Evolutionary conservation across 2,329 filamentous ascomycete genomes (phyloP), one percentile per base, ranked within the genome.

Genomic region (Fusarium poae): DNA sequence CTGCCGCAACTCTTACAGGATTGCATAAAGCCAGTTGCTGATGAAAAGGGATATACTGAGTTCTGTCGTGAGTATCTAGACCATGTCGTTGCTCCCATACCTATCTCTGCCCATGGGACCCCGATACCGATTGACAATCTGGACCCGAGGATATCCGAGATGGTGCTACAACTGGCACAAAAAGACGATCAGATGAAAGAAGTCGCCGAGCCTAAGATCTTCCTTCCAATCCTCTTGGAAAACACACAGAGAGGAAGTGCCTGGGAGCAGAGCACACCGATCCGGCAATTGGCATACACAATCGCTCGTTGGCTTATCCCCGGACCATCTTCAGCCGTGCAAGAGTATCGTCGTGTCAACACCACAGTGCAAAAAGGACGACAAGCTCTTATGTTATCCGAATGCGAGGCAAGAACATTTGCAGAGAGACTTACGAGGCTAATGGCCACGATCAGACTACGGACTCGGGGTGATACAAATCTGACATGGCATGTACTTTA

Each of bases 161-260:
- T 82, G 9, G 51, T 80, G 13, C 51, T 82, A 2, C 78, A 81
- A 49, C 45, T 80, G 44, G 63, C 65, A 3, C 27, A 45, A 10
- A 29, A 62, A 3, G 46, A 45, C 21, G 37, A 53, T 30, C 44
- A 48, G 20, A 58, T 57, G 3, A 65, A 77, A 4, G 60, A 68
- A 1, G 72, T 79, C 2, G 18, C 39, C 21, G 34, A 68, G 7
- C 21, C 50, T 15, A 78, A 83, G 40, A 83, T 92, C 15, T 94
- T 91, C 74, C 82, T 94, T 1, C 89, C 90, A 0, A 82, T 90
- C 23, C 76, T 93, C 0, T 79, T 89, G 12, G 88, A 91, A 66
- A 84, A 83, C 58, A 83, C 84, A 20, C 73, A 76, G n/a, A 82
- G 84, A 30, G 82, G 83, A 43, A 89, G 83, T 70, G 85, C 86